Percentiles rank a stretch among this genome's conserved stretches.
Conservation (phyloP, 345 rosid species). For the Fremontodendron californicum region DNA sequence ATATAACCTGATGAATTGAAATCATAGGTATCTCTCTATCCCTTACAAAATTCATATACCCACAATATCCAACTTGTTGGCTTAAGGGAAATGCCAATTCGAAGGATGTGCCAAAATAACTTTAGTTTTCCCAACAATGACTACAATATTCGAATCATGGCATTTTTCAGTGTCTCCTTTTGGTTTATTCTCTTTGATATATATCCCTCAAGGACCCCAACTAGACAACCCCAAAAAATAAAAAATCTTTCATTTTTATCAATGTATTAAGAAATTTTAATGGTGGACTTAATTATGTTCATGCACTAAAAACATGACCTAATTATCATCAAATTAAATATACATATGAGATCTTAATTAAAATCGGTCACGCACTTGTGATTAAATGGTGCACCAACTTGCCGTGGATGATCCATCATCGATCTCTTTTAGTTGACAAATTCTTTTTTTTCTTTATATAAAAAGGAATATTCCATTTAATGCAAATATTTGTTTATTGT, state of each 20-base stretch:
- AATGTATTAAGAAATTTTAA: not conserved
- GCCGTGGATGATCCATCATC: not conserved
- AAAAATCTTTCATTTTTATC: not conserved
- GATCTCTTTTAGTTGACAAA: not conserved
- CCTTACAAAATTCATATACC: not conserved
- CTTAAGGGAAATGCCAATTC: not conserved
- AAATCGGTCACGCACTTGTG: not conserved
- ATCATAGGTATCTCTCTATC: not conserved
- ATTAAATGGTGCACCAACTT: not conserved
- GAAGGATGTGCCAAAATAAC: constrained; percentile 6
- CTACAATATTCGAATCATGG: not conserved
- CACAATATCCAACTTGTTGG: not conserved
- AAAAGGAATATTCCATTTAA: not conserved
- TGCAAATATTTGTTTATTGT: not conserved
- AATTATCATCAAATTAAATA: not conserved
- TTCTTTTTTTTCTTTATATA: not conserved
- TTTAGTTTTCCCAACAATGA: not conserved
- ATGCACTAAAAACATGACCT: not conserved
- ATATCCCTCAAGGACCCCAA: constrained; percentile 8
- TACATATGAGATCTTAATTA: not conserved
- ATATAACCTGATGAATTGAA: not conserved
- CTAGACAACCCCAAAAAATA: too few relatives aligned
- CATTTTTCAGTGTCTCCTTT: not conserved
- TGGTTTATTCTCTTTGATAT: not conserved
- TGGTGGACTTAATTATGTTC: not conserved